Conservation (phyloP, 1,139 yeast genomes). For the Geotrichum candidum region DNA sequence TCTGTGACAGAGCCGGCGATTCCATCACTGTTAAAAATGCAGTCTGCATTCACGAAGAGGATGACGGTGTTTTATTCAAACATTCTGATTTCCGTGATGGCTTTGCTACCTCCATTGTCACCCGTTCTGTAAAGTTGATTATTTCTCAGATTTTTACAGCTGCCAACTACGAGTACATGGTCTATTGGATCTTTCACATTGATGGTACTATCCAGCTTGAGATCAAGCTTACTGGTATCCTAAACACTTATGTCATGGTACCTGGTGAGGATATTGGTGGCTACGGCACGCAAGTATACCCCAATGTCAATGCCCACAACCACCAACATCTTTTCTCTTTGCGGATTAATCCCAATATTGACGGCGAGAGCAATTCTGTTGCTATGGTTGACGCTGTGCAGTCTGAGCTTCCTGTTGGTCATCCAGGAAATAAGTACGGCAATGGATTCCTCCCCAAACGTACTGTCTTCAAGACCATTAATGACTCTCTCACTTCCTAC, state of each 20-base stretch:
- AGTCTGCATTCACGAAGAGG: constrained; percentile 79
- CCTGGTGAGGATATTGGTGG: constrained; percentile 63
- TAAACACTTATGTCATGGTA: constrained; percentile 56
- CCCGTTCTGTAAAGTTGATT: constrained; percentile 68
- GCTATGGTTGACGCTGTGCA: constrained; percentile 61
- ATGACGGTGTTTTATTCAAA: constrained; percentile 69
- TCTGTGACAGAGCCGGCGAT: constrained; percentile 59
- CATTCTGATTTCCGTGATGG: constrained; percentile 81
- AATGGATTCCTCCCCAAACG: constrained; percentile 63
- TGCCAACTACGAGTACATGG: constrained; percentile 78
- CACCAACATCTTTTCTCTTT: constrained; percentile 81
- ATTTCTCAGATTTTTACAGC: constrained; percentile 79
- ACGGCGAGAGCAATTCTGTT: constrained; percentile 72
- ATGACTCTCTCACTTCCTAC: constrained; percentile 59
- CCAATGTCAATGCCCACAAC: constrained; percentile 76
- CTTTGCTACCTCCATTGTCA: constrained; percentile 65
- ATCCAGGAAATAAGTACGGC: constrained; percentile 65
- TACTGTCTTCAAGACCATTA: constrained; percentile 59
- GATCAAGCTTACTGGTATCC: constrained; percentile 72
- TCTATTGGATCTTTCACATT: constrained; percentile 76
- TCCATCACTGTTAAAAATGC: constrained; percentile 70
- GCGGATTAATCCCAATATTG: constrained; percentile 73
- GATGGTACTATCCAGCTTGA: constrained; percentile 79
- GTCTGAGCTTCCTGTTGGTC: constrained; percentile 56
- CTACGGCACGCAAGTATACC: constrained; percentile 78